Conservation (phyloP, 306 rosid genomes). For the Corylus americana region DNA sequence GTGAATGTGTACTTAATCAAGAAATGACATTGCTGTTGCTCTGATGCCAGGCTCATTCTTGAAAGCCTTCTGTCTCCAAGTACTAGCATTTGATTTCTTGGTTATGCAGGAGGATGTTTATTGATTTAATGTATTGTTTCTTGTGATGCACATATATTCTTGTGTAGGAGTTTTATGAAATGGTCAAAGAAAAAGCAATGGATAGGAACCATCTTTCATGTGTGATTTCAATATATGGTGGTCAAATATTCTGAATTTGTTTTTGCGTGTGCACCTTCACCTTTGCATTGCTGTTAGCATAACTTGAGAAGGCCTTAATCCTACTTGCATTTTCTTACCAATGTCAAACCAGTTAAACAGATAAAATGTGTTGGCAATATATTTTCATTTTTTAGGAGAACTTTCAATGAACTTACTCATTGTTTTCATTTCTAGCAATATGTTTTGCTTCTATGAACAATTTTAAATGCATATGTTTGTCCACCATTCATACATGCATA, state of each 20-base stretch:
- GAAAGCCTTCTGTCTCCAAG: background rate
- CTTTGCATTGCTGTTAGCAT: background rate
- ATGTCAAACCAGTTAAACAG: background rate
- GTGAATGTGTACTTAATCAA: slow-evolving; percentile 18
- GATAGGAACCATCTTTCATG: background rate
- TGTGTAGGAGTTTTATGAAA: background rate
- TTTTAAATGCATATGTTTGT: background rate
- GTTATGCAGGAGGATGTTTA: background rate
- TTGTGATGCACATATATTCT: background rate
- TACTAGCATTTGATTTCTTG: background rate
- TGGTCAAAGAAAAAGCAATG: background rate
- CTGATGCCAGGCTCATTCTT: slow-evolving; percentile 11
- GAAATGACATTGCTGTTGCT: background rate
- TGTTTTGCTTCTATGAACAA: background rate
- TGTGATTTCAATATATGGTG: background rate
- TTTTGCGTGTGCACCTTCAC: background rate
- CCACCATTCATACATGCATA: background rate
- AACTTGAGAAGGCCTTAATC: background rate
- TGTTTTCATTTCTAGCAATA: background rate
- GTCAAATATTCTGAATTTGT: background rate
- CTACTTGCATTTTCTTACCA: background rate
- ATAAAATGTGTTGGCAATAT: background rate
- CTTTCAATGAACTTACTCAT: background rate
- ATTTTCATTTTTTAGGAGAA: background rate
- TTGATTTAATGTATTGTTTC: too few relatives aligned